Evolutionary conservation across 192 early-diverging fungal genomes (phyloP).

Genomic region (Cetraspora pellucida): DNA sequence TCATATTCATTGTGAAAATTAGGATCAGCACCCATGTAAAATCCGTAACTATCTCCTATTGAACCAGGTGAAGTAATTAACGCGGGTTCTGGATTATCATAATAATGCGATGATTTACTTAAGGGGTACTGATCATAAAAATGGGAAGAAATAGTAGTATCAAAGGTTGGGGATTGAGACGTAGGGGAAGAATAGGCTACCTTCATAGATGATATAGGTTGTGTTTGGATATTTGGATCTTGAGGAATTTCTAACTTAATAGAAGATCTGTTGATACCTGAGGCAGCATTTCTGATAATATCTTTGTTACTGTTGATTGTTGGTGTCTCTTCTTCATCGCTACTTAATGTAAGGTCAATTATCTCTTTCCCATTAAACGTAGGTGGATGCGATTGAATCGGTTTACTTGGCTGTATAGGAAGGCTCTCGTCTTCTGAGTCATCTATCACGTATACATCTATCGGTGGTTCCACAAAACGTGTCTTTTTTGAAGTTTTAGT

Average conservation of each 20-base stretch:
- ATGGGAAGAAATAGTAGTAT: neutral
- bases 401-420: conserved; percentile 5
- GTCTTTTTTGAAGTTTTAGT: neutral
- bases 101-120: neutral
- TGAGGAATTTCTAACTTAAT: neutral
- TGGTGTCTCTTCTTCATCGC: conserved; percentile 8
- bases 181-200: too few species aligned
- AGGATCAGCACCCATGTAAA: neutral
- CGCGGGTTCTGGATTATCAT: neutral
- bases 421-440: conserved; percentile 38
- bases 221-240: neutral
- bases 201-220: too few species aligned
- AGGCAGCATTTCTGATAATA: neutral
- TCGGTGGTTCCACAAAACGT: neutral
- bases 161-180: neutral
- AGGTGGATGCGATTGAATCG: neutral
- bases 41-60: neutral
- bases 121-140: neutral
- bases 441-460: conserved; percentile 39
- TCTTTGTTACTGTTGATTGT: neutral
- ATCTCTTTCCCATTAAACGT: neutral
- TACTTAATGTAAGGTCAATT: conserved; percentile 20
- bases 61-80: neutral
- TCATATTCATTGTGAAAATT: too few species aligned
- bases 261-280: neutral